Conservation (phyloP, 495 filamentous ascomycete genomes). For the Penicillium soppii region DNA sequence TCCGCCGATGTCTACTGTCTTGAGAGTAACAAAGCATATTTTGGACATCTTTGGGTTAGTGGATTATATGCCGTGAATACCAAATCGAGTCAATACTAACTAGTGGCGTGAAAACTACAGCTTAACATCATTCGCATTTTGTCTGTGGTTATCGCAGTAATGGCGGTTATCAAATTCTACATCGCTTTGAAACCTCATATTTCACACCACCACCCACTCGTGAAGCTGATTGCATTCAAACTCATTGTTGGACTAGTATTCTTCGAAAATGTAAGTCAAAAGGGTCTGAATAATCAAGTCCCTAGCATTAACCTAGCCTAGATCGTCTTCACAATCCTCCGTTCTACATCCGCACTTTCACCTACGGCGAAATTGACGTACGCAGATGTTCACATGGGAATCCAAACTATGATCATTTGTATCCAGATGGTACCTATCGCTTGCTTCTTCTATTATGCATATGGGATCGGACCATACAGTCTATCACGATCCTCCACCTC, state of each 20-base stretch:
- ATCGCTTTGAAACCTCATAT: constrained; percentile 18
- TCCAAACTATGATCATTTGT: constrained; percentile 33
- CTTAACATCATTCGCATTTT: constrained; percentile 21
- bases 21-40: constrained; percentile 23
- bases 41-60: constrained; percentile 38
- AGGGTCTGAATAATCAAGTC: background rate
- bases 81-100: background rate
- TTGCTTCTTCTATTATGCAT: constrained; percentile 33
- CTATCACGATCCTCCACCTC: background rate
- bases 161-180: constrained; percentile 27
- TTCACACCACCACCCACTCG: constrained; percentile 18
- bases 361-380: constrained; percentile 25
- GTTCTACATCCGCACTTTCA: constrained; percentile 19
- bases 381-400: constrained; percentile 32
- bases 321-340: constrained; percentile 32
- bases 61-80: background rate
- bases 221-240: constrained; percentile 35
- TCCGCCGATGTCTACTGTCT: constrained; percentile 27
- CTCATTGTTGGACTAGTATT: constrained; percentile 32
- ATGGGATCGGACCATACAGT: constrained; percentile 23
- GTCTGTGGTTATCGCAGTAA: constrained; percentile 26
- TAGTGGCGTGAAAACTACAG: too few species aligned
- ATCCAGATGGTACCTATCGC: constrained; percentile 36
- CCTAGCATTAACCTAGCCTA: constrained; percentile 2
- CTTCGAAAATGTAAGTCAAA: constrained; percentile 20